Percentiles rank a stretch among this genome's conserved stretches.
Conservation (phyloP, 73 alveolate genomes). For the Tetrahymena borealis region DNA sequence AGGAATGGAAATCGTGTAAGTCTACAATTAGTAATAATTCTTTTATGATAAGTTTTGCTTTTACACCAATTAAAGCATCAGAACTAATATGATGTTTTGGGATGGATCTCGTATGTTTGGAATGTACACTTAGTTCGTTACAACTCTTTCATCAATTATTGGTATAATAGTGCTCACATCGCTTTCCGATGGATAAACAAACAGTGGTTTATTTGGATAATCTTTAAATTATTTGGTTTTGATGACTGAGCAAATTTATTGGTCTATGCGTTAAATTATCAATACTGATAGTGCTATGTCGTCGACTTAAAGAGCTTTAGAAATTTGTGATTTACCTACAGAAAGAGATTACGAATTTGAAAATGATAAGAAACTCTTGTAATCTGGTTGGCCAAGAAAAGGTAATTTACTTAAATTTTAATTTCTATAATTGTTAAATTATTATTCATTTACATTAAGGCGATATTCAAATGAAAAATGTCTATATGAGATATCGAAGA, state of each 20-base stretch:
- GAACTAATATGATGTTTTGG: not conserved
- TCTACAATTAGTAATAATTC: not conserved
- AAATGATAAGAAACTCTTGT: not conserved
- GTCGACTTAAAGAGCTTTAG: slow-evolving; percentile 13
- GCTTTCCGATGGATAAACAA: not conserved
- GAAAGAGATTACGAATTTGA: slow-evolving; percentile 2
- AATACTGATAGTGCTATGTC: slow-evolving; percentile 16
- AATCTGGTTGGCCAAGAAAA: not conserved
- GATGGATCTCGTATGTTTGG: not conserved
- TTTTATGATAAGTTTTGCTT: not conserved
- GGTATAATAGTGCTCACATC: not conserved
- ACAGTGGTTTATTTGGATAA: not conserved
- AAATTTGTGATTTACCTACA: slow-evolving; percentile 22
- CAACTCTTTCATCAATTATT: not conserved
- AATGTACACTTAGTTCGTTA: not conserved
- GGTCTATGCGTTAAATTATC: slow-evolving; percentile 21
- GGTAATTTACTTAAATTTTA: not conserved
- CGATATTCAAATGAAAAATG: slow-evolving; percentile 52
- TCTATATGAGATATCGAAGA: slow-evolving; percentile 76
- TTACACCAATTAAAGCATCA: not conserved
- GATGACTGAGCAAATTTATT: not conserved
- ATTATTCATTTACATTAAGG: slow-evolving; percentile 60
- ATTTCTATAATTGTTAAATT: not conserved
- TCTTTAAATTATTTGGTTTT: not conserved
- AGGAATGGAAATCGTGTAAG: not conserved